phyloP scores from a whole-genome alignment of 257 asterid species.

The Solanum pimpinellifolium region DNA sequence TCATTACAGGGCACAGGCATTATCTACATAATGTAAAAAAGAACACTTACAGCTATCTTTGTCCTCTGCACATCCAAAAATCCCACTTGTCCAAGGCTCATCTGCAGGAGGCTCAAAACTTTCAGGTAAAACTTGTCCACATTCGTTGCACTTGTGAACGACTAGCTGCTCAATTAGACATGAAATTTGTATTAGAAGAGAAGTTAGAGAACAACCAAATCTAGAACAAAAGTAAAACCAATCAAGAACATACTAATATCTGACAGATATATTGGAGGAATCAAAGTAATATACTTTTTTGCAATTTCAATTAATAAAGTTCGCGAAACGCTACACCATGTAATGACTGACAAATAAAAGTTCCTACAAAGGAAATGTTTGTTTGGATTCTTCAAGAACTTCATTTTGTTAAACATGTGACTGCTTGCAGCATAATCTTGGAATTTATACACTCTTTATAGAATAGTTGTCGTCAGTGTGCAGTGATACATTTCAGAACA shows the following conservation, averaged over 20 bases:
- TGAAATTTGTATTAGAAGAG: neutral
- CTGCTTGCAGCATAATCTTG: neutral
- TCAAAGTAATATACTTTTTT: neutral
- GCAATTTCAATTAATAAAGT: neutral
- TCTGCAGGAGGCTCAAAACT: slow-evolving; percentile 62
- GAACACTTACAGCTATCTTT: slow-evolving; percentile 42
- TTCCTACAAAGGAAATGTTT: neutral
- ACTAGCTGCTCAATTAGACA: slow-evolving; percentile 26
- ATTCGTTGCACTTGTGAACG: slow-evolving; percentile 55
- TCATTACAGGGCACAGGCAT: neutral
- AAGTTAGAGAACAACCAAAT: neutral
- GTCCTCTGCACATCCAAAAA: slow-evolving; percentile 67
- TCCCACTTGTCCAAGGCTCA: slow-evolving; percentile 66
- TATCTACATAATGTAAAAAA: neutral
- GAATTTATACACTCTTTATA: neutral
- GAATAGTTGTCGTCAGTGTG: neutral
- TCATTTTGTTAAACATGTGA: neutral
- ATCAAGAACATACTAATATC: neutral
- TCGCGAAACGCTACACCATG: neutral
- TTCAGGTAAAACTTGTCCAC: slow-evolving; percentile 66
- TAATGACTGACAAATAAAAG: neutral
- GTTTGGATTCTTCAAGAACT: neutral
- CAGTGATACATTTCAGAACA: neutral
- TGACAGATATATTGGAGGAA: neutral
- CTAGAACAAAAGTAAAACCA: neutral